Evolutionary conservation across 257 asterid genomes (phyloP), one percentile per base, ranked within the genome.

Genomic region (Solanum okadae): DNA sequence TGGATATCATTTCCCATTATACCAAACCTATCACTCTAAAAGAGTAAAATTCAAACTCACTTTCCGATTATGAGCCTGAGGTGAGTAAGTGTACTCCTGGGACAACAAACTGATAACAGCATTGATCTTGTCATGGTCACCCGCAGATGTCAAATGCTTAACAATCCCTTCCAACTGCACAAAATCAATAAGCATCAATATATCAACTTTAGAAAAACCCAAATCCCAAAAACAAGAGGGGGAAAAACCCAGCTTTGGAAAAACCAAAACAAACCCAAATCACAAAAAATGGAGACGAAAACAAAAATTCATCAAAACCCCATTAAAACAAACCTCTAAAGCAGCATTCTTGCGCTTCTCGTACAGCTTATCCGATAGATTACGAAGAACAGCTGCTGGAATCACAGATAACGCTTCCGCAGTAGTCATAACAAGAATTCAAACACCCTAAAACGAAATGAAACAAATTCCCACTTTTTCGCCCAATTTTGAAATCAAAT

Each of bases 291-390:
- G 13, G 13, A 38, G 6, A 14, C 12, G 13, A 44, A 79, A 44
- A 13, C 20, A 25, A 8, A 42, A 42, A 25, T 78, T 40, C 88
- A 33, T 44, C 4, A 86, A 84, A 86, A 68, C 23, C 78, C 44
- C 33, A 44, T 23, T 15, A 71, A 49, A 86, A 59, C 49, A 76
- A 83, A 96, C 99, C 98, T 97, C 99, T 23, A 97, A 91, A 83
- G 99, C 99, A 88, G 99, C 99, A 95, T 97, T 97, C 88, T 95
- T 97, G 56, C 99, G 96, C 95, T 97, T 97, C 91, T 97, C 99
- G 79, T 97, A 97, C 38, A 97, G 96, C 93, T 97, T 97, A 89
- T 97, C 99, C 86, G 98, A 96, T 87, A 97, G 94, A 92, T 94
- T 97, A 44, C 99, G 98, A 34, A 97, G 93, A 88, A 96, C 98